Base-by-base conservation (phyloP, 2,329 filamentous ascomycete species). In the Teratosphaeria gauchensis region DNA sequence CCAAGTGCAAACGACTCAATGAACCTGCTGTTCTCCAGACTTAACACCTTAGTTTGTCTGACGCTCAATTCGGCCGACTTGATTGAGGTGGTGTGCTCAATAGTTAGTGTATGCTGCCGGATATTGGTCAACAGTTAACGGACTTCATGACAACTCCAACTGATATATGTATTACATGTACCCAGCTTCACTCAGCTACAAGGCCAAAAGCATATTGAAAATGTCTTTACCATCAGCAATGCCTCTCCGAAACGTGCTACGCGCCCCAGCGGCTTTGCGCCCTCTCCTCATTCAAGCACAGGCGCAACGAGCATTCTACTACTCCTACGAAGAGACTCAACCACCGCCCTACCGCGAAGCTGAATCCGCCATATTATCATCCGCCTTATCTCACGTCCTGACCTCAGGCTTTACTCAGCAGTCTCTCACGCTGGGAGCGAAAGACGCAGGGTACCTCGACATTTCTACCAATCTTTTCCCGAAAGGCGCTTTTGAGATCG, bases 391-490 rank as follows among this genome's bases (percentile, higher is more conserved):
- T 32, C 88, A 95, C 72, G 85, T 97, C 9, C 90, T 91, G 19
- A 73, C 81, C 55, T 82, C 90, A 72, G 94, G 94, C 71, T 99
- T 97, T 80, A 89, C 90, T 0, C 76, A 80, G 54, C 79, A 83
- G 21, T 80, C 92, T 0, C 80, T 99, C 9, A 82, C 83, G 51
- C 82, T 88, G 24, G 94, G 92, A 61, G 90, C 90, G 61, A 85
- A 85, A 68, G 90, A 96, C 68, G 85, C 86, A 19, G 91, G 92
- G 52, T 96, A 92, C 72, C 84, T 90, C 56, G 89, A 94, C 70
- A 90, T 92, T 59, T 92, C 89, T 60, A 84, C 89, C 9, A 92
- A 90, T 69, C 78, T 96, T 21, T 84, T 99, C 58, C 85, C 90
- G 0, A 81, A 86, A 51, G 90, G 89, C 7, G 82, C 86, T 24